Evolutionary conservation across 768 basidiomycete genomes (phyloP), one percentile per base, ranked within the genome.

Genomic region (Leccinellum albellum): DNA sequence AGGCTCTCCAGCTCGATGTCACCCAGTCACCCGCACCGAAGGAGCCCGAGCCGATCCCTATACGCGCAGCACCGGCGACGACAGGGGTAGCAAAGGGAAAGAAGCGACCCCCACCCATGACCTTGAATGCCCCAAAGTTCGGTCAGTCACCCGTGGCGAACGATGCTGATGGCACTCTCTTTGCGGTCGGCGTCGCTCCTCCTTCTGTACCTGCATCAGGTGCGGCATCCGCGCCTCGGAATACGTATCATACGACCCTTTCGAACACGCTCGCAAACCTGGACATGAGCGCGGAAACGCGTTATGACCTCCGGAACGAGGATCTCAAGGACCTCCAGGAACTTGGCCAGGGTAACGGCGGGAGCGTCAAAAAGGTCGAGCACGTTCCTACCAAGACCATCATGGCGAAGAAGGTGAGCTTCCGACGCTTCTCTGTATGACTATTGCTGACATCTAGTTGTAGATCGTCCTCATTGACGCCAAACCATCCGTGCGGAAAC

Each of bases 381-480:
- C 97, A 99, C 69, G 79, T 83, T 14, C 94, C 94, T 13, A 92
- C 94, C 31, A 87, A 88, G 37, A 93, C 86, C 15, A 82, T 94
- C 64, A 98, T 99, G 96, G 97, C 97, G 4, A 95, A 97, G 78
- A 99, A 99, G 85, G 97, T 88, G 66, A 56, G 86, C 72, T 33
- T 9, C 21, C 1, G 28, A n/a, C 13, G 10, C 40, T 50, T 20
- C 12, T 53, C 29, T 7, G 4, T 29, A 3, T 28, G 20, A 32
- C 14, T 26, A 10, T 17, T 42, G 14, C 45, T 51, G 51, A 48
- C 51, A 28, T 49, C 20, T 50, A 7, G 4, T 47, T 14, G n/a
- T 50, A 96, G 94, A 92, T 94, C 70, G 93, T 97, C 28, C 85
- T 95, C 59, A 96, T 97, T 72, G 94, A 96, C 74, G 94, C 94